Percentiles rank a stretch among this genome's conserved stretches.
phyloP scores from a whole-genome alignment of 805 yeast species.

The Metschnikowia chrysomelidarum region DNA sequence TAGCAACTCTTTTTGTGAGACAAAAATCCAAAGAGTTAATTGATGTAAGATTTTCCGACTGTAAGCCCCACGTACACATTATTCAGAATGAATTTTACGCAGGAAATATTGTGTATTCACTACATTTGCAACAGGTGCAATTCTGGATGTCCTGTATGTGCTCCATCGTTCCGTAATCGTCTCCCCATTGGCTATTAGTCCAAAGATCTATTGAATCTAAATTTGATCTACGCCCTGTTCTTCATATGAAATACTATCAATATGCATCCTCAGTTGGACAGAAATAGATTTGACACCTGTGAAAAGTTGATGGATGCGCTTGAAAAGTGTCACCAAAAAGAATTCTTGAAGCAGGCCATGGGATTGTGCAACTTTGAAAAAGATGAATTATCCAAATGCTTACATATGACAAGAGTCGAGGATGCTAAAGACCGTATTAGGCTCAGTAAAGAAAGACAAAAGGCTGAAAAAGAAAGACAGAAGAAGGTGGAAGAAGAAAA shows the following conservation, averaged over 20 bases:
- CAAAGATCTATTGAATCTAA: too few relatives aligned
- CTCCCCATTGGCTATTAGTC: too few relatives aligned
- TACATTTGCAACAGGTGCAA: too few relatives aligned
- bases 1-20: too few relatives aligned
- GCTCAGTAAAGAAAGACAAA: constrained; percentile 55
- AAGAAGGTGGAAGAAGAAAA: constrained; percentile 69
- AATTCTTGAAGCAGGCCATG: constrained; percentile 63
- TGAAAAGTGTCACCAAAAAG: constrained; percentile 80
- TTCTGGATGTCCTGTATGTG: too few relatives aligned
- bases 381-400: constrained; percentile 73
- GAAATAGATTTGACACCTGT: constrained; percentile 53
- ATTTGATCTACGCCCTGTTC: too few relatives aligned
- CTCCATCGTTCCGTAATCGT: too few relatives aligned
- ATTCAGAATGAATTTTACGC: too few relatives aligned
- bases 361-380: constrained; percentile 86
- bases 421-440: constrained; percentile 56
- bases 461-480: constrained; percentile 54
- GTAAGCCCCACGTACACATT: too few relatives aligned
- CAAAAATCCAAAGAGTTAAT: too few relatives aligned
- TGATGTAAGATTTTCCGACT: too few relatives aligned
- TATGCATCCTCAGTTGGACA: constrained; percentile 48
- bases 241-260: background rate
- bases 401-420: constrained; percentile 70
- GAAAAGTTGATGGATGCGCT: constrained; percentile 79
- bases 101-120: too few relatives aligned